These are phyloP conservation scores for Trichosporon inkin DNA, from an alignment of 1,284 basidiomycete genomes.

Conservation along the genomic window DNA sequence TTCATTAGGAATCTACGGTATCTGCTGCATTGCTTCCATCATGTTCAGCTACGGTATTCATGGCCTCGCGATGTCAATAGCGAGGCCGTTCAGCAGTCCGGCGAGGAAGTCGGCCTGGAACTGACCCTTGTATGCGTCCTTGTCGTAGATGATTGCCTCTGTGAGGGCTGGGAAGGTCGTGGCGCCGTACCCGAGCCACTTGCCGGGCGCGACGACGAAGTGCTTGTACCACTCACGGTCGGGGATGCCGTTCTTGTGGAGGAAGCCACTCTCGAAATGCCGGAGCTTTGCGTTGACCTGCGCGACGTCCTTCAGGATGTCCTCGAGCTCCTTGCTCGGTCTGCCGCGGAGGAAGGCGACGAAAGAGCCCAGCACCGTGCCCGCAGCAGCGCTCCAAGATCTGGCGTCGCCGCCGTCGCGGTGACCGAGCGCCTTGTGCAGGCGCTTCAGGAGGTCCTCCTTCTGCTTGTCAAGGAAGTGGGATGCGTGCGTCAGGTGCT, in stretches of 20 bases:
- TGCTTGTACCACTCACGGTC: constrained; percentile 81
- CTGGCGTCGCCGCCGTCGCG: background rate
- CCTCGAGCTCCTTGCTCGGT: constrained; percentile 53
- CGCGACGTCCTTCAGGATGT: constrained; percentile 62
- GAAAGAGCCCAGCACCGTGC: background rate
- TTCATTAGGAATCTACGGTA: background rate
- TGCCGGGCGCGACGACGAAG: constrained; percentile 82
- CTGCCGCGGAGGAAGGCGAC: background rate
- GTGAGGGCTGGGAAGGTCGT: constrained; percentile 68
- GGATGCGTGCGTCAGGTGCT: constrained; percentile 57
- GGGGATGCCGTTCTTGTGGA: constrained; percentile 68
- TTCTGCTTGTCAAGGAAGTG: constrained; percentile 53
- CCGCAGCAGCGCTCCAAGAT: no score
- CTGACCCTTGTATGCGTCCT: constrained; percentile 60
- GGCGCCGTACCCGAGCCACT: constrained; percentile 81
- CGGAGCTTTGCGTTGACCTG: constrained; percentile 67
- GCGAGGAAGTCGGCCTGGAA: constrained; percentile 64
- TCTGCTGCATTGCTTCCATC: background rate
- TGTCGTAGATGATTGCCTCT: constrained; percentile 70
- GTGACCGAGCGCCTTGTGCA: background rate
- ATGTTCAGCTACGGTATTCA: background rate
- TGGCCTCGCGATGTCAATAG: constrained; percentile 29
- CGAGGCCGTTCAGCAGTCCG: constrained; percentile 57
- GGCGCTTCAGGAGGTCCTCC: constrained; percentile 12
- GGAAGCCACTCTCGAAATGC: constrained; percentile 78